A percentile compares a stretch with the other conserved stretches of the same genome.
These are phyloP conservation scores for Retiboletus flavoniger DNA, from an alignment of 1,284 basidiomycete genomes.

Conservation along the genomic window DNA sequence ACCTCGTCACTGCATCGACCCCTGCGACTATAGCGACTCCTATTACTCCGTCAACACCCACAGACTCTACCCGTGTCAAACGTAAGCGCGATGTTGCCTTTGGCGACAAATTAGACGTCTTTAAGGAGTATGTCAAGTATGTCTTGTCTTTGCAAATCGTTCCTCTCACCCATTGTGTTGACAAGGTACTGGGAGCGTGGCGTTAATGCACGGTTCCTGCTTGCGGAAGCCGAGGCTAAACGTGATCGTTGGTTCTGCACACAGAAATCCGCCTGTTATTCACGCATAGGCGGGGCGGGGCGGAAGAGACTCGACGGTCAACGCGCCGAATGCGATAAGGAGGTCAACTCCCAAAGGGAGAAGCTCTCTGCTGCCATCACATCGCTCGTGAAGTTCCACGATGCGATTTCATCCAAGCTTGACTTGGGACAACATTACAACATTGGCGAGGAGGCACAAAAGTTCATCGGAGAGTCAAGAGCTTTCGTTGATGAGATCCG, in stretches of 20 bases:
- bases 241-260: slow-evolving; percentile 31
- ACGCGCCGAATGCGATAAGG: slow-evolving; percentile 30
- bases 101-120: slow-evolving; percentile 26
- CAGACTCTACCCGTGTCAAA: slow-evolving; percentile 22
- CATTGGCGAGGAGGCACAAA: slow-evolving; percentile 18
- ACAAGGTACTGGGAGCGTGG: slow-evolving; percentile 32
- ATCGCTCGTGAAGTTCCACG: slow-evolving; percentile 26
- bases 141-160: background rate
- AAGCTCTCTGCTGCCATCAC: slow-evolving; percentile 29
- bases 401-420: slow-evolving; percentile 21
- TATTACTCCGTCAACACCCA: slow-evolving; percentile 14
- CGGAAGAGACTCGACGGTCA: slow-evolving; percentile 29
- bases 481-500: slow-evolving; percentile 28
- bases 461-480: slow-evolving; percentile 29
- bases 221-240: slow-evolving; percentile 31
- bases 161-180: slow-evolving; percentile 1
- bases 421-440: slow-evolving; percentile 33
- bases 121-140: slow-evolving; percentile 35
- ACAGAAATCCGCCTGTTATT: slow-evolving; percentile 32
- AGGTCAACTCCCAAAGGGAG: slow-evolving; percentile 23
- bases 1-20: slow-evolving; percentile 3
- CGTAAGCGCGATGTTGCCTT: slow-evolving; percentile 24
- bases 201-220: slow-evolving; percentile 25
- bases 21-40: slow-evolving; percentile 17
- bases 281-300: slow-evolving; percentile 33